These are phyloP conservation scores for Citrus maxima DNA, from an alignment of 345 rosid genomes.

Conservation along the genomic window DNA sequence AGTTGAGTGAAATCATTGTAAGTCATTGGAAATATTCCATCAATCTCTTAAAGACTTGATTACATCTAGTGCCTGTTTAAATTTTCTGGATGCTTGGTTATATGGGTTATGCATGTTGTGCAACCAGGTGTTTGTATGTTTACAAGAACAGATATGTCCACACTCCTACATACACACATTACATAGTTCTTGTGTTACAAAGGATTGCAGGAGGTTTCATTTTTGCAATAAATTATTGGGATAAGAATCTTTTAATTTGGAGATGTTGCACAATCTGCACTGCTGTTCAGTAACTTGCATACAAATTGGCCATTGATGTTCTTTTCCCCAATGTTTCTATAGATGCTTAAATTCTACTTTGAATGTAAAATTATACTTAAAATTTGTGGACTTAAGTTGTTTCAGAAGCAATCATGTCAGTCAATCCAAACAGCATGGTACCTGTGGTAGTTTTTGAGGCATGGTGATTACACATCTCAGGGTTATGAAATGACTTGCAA, in stretches of 20 bases:
- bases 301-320: neutral
- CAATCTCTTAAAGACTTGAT: neutral
- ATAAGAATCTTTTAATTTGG: neutral
- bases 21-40: conserved; percentile 25
- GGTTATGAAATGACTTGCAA: neutral
- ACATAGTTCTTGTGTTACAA: neutral
- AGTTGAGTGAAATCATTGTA: conserved; percentile 49
- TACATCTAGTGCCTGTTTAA: neutral
- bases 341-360: neutral
- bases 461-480: neutral
- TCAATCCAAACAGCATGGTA: neutral
- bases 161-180: neutral
- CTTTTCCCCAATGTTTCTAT: neutral
- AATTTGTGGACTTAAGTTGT: neutral
- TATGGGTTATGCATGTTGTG: neutral
- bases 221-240: neutral
- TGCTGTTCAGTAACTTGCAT: neutral
- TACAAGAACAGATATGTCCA: neutral
- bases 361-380: neutral
- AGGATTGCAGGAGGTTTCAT: neutral
- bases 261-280: neutral
- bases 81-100: conserved; percentile 1
- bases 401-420: neutral
- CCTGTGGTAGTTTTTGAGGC: neutral
- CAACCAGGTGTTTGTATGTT: neutral